Evolutionary conservation across 2,329 filamentous ascomycete species (phyloP).

Genomic region (Aureobasidium sp.): DNA sequence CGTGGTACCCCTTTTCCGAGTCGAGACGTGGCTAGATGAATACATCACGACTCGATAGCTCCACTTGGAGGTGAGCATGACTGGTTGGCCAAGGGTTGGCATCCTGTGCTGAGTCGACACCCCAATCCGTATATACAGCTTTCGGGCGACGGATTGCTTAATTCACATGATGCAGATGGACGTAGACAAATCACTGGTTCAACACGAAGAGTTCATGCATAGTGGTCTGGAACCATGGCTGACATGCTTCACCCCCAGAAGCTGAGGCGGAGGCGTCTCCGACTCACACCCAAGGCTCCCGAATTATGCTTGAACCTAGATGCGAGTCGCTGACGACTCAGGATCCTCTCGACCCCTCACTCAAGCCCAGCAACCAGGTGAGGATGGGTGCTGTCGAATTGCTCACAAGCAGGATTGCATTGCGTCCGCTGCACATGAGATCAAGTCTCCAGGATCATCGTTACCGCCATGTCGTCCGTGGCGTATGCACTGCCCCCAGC

Average conservation of each 20-base stretch:
- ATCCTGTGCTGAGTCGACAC: too few relatives aligned
- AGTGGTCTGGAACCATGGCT: neutral
- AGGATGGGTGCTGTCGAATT: neutral
- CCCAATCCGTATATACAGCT: too few relatives aligned
- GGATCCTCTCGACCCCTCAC: neutral
- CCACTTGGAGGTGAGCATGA: neutral
- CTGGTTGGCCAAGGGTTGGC: neutral
- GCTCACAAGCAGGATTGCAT: neutral
- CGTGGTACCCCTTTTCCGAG: neutral
- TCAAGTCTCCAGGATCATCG: too few relatives aligned
- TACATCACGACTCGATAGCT: neutral
- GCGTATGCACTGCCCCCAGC: neutral
- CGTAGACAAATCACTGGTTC: too few relatives aligned
- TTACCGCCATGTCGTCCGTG: neutral
- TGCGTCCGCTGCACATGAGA: neutral
- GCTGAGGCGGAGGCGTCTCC: neutral
- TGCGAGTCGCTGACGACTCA: neutral
- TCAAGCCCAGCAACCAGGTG: conserved; percentile 1
- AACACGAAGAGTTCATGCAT: too few relatives aligned
- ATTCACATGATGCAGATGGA: too few relatives aligned
- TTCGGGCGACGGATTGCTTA: too few relatives aligned
- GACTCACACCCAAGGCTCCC: too few relatives aligned
- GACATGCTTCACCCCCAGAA: neutral
- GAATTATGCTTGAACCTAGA: too few relatives aligned
- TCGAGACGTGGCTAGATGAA: neutral